Evolutionary conservation across 1,139 yeast genomes (phyloP).

Genomic region (Meyerozyma smithsonii): DNA sequence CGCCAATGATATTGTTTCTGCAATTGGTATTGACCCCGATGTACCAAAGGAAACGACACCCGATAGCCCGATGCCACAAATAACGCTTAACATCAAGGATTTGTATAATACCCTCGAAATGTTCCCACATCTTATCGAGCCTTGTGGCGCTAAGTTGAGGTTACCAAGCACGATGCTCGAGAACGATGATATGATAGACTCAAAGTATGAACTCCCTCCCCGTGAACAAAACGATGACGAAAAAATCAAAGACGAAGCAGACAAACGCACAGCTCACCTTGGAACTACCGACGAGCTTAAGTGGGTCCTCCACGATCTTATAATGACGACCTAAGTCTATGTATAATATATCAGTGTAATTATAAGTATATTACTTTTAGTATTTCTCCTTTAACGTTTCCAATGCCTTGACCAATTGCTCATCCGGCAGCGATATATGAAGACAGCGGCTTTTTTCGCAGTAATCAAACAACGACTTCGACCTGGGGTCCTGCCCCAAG

Average conservation of each 20-base stretch:
- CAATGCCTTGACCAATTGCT: background rate
- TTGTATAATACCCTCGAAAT: slow-evolving; percentile 57
- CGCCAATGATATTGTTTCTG: slow-evolving; percentile 33
- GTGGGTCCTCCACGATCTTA: slow-evolving; percentile 62
- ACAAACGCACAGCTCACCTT: slow-evolving; percentile 25
- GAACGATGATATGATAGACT: slow-evolving; percentile 47
- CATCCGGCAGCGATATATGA: background rate
- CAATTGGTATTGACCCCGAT: slow-evolving; percentile 13
- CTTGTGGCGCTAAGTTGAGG: slow-evolving; percentile 55
- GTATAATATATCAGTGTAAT: background rate
- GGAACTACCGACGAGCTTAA: slow-evolving; percentile 68
- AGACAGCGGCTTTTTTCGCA: background rate
- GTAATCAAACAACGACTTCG: background rate
- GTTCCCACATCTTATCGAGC: slow-evolving; percentile 65
- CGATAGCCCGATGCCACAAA: slow-evolving; percentile 10
- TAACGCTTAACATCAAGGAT: slow-evolving; percentile 60
- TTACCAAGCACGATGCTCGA: slow-evolving; percentile 49
- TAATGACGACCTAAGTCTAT: slow-evolving; percentile 18
- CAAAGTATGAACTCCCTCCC: slow-evolving; percentile 40
- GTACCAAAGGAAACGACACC: background rate
- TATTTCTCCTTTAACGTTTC: background rate
- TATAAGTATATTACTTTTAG: background rate
- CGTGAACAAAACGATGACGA: slow-evolving; percentile 12
- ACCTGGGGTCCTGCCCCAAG: background rate
- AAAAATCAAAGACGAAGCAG: slow-evolving; percentile 4